A percentile compares a stretch with the other conserved stretches of the same genome.
These are phyloP conservation scores for Nosema muscidifuracis DNA, from an alignment of 371 early-diverging fungal genomes.

Conservation along the genomic window DNA sequence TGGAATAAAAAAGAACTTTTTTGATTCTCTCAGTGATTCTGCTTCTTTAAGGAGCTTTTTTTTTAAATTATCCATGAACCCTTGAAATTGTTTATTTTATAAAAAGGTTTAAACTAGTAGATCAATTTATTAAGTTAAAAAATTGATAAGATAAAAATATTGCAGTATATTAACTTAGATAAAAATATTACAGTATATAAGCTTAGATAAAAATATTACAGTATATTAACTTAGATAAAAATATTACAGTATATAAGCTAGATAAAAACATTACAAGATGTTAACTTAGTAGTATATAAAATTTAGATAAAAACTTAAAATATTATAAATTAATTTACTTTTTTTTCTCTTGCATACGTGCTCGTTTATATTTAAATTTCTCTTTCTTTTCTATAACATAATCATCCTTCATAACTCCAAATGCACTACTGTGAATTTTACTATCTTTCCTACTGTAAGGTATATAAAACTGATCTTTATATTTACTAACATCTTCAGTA, in stretches of 20 bases:
- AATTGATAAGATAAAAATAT: no score
- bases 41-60: constrained; percentile 24
- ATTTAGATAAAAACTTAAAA: no score
- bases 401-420: constrained; percentile 49
- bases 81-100: no score
- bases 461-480: constrained; percentile 46
- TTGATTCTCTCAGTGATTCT: constrained; percentile 18
- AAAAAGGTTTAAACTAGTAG: no score
- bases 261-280: no score
- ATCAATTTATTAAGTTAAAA: no score
- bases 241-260: no score
- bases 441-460: constrained; percentile 38
- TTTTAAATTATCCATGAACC: constrained; percentile 24
- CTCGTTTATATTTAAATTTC: constrained; percentile 12
- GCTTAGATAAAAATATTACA: no score
- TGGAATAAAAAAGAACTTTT: neutral
- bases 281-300: no score
- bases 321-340: neutral
- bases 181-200: no score
- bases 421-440: constrained; percentile 41
- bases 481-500: constrained; percentile 16
- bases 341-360: neutral
- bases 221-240: no score
- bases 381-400: constrained; percentile 44
- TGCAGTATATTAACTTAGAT: no score